Evolutionary conservation across 2,329 filamentous ascomycete genomes (phyloP), one percentile per base, ranked within the genome.

Genomic region (Cryphonectria radicalis): DNA sequence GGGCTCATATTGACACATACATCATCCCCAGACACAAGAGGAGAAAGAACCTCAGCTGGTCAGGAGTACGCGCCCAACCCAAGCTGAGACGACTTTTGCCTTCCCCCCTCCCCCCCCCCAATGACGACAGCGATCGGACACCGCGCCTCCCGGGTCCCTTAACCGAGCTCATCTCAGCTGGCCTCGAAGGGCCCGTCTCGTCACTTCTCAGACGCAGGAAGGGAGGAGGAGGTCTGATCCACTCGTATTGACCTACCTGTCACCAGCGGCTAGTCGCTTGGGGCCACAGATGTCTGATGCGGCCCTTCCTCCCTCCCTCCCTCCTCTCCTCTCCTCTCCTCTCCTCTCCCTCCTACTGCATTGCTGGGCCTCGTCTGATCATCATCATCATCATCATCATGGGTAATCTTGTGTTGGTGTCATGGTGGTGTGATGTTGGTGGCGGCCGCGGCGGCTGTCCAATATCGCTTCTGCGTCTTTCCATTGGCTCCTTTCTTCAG

Each of bases 141-240:
- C 55, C 53, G 40, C 40, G 35, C 46, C 63, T 19, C 43, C 63
- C 11, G 25, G 43, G 22, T 40, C n/a, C 60, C 53, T 60, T 40
- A 35, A 57, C 19, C 46, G 40, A 59, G 28, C 32, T 28, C 55
- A 46, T 50, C n/a, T 65, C 63, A 50, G 63, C 63, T 53, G 42
- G 40, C 63, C 46, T 42, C 25, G 42, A 42, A 35, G 28, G n/a
- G 25, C 13, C 22, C 17, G n/a, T 22, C 14, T 62, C 35, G 10
- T 71, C 70, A 71, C 42, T 71, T 66, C 70, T 66, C 63, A 66
- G n/a, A 55, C 19, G 6, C 25, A 22, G 42, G 4, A 32, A 43
- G 63, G 28, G 28, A 28, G 28, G 28, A 28, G 28, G 37, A 63
- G 42, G 25, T 11, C 14, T 50, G 63, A n/a, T 19, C 40, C n/a